phyloP scores from a whole-genome alignment of 495 filamentous ascomycete species.

The Amniculicola lignicola region DNA sequence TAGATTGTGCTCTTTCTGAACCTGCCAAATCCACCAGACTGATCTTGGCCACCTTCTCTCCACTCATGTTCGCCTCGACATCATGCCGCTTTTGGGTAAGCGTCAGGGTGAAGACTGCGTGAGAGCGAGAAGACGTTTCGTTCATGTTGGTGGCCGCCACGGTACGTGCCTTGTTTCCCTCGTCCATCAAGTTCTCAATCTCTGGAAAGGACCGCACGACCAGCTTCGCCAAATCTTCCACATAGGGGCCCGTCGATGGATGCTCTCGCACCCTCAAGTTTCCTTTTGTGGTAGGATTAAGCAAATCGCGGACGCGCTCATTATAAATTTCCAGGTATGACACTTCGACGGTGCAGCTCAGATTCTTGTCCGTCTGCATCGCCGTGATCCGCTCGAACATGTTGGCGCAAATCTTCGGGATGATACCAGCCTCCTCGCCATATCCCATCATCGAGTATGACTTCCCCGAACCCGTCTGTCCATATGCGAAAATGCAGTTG shows the following conservation, averaged over 20 bases:
- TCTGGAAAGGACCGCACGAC: constrained; percentile 96
- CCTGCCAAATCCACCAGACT: constrained; percentile 96
- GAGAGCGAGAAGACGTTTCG: constrained; percentile 95
- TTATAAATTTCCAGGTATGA: constrained; percentile 99
- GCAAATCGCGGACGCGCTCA: constrained; percentile 90
- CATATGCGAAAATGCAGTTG: constrained; percentile 99
- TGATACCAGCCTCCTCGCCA: constrained; percentile 92
- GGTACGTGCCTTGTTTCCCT: constrained; percentile 96
- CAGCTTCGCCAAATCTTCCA: constrained; percentile 94
- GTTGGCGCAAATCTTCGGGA: constrained; percentile 94
- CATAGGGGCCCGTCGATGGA: constrained; percentile 94
- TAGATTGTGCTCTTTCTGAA: constrained; percentile 93
- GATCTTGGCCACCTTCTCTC: constrained; percentile 97
- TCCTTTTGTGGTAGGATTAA: constrained; percentile 94
- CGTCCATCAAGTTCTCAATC: constrained; percentile 97
- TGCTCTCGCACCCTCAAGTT: constrained; percentile 97
- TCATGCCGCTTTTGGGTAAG: constrained; percentile 93
- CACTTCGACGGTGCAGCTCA: constrained; percentile 91
- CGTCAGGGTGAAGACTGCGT: constrained; percentile 96
- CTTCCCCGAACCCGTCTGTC: constrained; percentile 97
- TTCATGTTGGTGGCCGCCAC: constrained; percentile 99
- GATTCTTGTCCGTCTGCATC: constrained; percentile 66
- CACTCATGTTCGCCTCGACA: constrained; percentile 88
- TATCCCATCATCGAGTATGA: constrained; percentile 99
- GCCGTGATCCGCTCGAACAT: constrained; percentile 86